Evolutionary conservation across 2,329 filamentous ascomycete species (phyloP).

Genomic region (Chaetomiaceae sp.): DNA sequence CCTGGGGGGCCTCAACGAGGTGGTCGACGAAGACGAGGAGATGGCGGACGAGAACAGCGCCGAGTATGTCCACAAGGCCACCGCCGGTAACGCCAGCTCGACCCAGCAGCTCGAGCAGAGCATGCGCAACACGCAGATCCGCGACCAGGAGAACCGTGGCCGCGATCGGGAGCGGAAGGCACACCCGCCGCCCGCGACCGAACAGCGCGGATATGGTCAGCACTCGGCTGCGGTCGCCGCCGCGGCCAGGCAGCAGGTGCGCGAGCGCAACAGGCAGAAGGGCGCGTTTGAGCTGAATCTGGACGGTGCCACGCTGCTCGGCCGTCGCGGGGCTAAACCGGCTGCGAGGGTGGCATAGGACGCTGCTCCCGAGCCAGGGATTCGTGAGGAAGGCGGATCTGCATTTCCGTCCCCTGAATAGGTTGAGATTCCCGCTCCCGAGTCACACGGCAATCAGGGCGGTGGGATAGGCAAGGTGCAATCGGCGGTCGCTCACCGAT

Average conservation of each 20-base stretch:
- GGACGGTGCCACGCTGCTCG: slow-evolving; percentile 83
- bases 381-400: neutral
- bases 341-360: slow-evolving; percentile 39
- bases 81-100: slow-evolving; percentile 26
- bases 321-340: slow-evolving; percentile 58
- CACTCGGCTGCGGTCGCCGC: slow-evolving; percentile 80
- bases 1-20: slow-evolving; percentile 61
- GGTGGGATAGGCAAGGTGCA: neutral
- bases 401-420: neutral
- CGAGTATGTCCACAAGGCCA: slow-evolving; percentile 37
- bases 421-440: neutral
- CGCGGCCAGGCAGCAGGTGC: slow-evolving; percentile 75
- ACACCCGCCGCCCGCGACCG: slow-evolving; percentile 26
- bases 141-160: slow-evolving; percentile 49
- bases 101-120: slow-evolving; percentile 77
- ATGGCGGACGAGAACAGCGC: slow-evolving; percentile 60
- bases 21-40: slow-evolving; percentile 58
- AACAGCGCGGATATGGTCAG: slow-evolving; percentile 74
- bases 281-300: slow-evolving; percentile 89
- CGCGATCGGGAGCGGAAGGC: slow-evolving; percentile 43
- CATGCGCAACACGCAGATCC: slow-evolving; percentile 76
- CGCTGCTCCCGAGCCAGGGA: neutral
- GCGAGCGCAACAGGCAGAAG: slow-evolving; percentile 61
- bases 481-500: neutral
- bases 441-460: too few relatives aligned